Evolutionary conservation across 2,329 filamentous ascomycete species (phyloP), one percentile per base, ranked within the genome.

Genomic region (Aspergillus neoniger): DNA sequence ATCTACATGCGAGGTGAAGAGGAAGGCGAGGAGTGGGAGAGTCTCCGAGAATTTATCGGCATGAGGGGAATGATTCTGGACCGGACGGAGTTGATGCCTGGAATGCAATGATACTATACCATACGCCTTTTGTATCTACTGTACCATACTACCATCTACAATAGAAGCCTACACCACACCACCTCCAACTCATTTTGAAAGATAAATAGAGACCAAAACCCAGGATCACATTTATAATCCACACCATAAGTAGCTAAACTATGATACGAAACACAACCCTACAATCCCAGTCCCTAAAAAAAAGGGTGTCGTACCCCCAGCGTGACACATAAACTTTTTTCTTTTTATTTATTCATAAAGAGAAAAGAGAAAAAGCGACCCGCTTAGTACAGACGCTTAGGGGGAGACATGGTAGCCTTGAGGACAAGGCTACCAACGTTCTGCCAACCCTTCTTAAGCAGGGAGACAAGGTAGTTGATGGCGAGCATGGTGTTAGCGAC

Each of bases 381-480:
- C 32, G 71, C 79, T 80, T 98, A 99, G 88, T 97, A 99, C 74
- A 99, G 84, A 79, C 95, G 92, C 88, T 92, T 95, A 74, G 95
- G 95, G 73, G 95, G 95, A 82, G 92, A 96, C 95, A 99, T 99
- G 86, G 91, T 91, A 84, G 95, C 95, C 91, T 99, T 99, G 88
- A 99, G 95, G 81, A 93, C 96, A 85, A 99, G 88, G 87, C 91
- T 95, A 81, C 95, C 95, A 77, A 99, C 95, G 88, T 99, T 99
- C 88, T 99, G 95, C 95, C 95, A 99, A 81, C 95, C 95, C 91
- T 99, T 99, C 92, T 99, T 99, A 81, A 99, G 86, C 74, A 99
- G 87, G 69, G 92, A 97, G 81, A 99, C 94, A 70, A 99, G 89
- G 89, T 99, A 99, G 91, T 99, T 99, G 90, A 99, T 98, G 83